A percentile compares a stretch with the other conserved stretches of the same genome.
Conservation (phyloP, 257 asterid species). For the Solanum ossicruentum region DNA sequence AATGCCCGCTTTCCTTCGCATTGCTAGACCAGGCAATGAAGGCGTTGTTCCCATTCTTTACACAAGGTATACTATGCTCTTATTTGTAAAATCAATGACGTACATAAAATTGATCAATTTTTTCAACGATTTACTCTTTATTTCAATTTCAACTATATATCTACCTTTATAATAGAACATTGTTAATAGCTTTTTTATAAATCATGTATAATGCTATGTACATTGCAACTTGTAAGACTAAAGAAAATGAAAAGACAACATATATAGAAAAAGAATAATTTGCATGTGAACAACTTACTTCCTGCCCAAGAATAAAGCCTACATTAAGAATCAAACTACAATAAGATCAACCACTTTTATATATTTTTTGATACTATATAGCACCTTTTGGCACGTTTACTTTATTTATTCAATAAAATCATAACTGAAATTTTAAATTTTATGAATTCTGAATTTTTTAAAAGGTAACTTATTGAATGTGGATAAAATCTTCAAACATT, state of each 20-base stretch:
- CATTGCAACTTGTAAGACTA: background rate
- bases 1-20: slow-evolving; percentile 55
- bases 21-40: slow-evolving; percentile 47
- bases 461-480: background rate
- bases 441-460: background rate
- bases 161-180: background rate
- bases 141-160: background rate
- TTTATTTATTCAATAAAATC: background rate
- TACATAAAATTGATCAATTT: background rate
- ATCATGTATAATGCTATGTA: background rate
- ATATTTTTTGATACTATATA: too few relatives aligned
- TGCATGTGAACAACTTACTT: background rate
- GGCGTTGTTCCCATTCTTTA: slow-evolving; percentile 55
- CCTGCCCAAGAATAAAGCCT: background rate
- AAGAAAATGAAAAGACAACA: background rate
- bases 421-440: background rate
- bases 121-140: background rate
- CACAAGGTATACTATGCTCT: slow-evolving; percentile 15
- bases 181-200: background rate
- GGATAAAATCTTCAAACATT: background rate
- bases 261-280: background rate
- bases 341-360: background rate
- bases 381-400: background rate
- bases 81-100: background rate
- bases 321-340: background rate